Evolutionary conservation across 2,329 filamentous ascomycete genomes (phyloP).

Genomic region (Colletotrichum tanaceti): DNA sequence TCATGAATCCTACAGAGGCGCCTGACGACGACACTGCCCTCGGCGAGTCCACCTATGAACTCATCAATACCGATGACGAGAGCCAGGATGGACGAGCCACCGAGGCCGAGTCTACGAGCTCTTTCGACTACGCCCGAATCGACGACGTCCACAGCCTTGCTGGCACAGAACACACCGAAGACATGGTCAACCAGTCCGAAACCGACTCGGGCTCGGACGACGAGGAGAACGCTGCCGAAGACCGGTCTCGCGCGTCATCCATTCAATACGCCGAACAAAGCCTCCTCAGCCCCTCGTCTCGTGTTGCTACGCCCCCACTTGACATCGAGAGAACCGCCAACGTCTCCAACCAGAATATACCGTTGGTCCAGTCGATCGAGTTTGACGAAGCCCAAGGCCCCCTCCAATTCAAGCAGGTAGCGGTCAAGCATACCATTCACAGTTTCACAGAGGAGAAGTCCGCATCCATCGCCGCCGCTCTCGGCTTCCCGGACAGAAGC

Average conservation of each 20-base stretch:
- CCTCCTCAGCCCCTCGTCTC: slow-evolving; percentile 56
- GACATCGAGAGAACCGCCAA: slow-evolving; percentile 40
- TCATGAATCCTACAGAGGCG: slow-evolving; percentile 60
- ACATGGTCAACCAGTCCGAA: slow-evolving; percentile 42
- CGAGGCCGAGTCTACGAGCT: slow-evolving; percentile 63
- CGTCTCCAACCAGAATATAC: slow-evolving; percentile 39
- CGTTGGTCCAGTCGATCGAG: slow-evolving; percentile 54
- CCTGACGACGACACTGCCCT: slow-evolving; percentile 63
- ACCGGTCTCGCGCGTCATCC: slow-evolving; percentile 51
- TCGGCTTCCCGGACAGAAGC: slow-evolving; percentile 50
- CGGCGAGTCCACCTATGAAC: slow-evolving; percentile 67
- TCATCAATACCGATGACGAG: slow-evolving; percentile 66
- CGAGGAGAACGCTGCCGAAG: slow-evolving; percentile 41
- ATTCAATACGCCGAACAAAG: slow-evolving; percentile 63
- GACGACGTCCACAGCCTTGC: slow-evolving; percentile 65
- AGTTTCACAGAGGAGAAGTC: slow-evolving; percentile 57
- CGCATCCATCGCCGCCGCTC: slow-evolving; percentile 47
- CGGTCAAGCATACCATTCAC: slow-evolving; percentile 59
- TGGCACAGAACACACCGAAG: slow-evolving; percentile 61
- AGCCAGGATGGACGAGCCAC: slow-evolving; percentile 62
- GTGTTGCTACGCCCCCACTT: slow-evolving; percentile 31
- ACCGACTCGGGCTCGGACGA: slow-evolving; percentile 38
- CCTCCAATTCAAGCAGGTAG: slow-evolving; percentile 52
- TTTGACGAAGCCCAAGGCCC: slow-evolving; percentile 56
- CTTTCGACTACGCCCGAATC: slow-evolving; percentile 60